A percentile compares a stretch with the other conserved stretches of the same genome.
Conservation (phyloP, 495 filamentous ascomycete genomes). For the Neurospora sp. region DNA sequence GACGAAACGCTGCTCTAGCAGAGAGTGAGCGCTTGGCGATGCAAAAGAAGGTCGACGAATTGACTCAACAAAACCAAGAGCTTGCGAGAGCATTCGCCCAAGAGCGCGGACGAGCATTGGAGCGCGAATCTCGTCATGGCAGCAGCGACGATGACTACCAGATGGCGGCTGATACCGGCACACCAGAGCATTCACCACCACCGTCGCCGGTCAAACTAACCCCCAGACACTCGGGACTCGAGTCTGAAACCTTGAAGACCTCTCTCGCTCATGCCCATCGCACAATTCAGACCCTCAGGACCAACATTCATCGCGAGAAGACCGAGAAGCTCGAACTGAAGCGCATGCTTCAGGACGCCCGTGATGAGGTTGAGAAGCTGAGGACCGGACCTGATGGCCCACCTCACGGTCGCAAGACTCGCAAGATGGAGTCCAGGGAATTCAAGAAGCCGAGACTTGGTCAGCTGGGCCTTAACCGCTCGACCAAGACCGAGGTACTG, state of each 20-base stretch:
- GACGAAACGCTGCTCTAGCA: constrained; percentile 59
- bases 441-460: constrained; percentile 71
- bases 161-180: constrained; percentile 55
- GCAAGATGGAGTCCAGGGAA: constrained; percentile 58
- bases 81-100: constrained; percentile 63
- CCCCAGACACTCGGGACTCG: constrained; percentile 77
- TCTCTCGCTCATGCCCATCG: constrained; percentile 89
- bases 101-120: constrained; percentile 58
- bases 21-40: constrained; percentile 65
- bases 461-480: constrained; percentile 68
- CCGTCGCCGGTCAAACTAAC: constrained; percentile 84
- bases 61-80: constrained; percentile 80
- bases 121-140: constrained; percentile 49
- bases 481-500: constrained; percentile 58
- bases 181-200: constrained; percentile 84
- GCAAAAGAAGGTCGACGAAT: constrained; percentile 74
- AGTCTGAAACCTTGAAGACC: constrained; percentile 89
- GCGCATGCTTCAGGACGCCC: constrained; percentile 89
- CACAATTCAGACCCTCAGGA: constrained; percentile 90
- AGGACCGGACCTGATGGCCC: constrained; percentile 47
- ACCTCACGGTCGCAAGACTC: constrained; percentile 59
- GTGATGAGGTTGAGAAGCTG: constrained; percentile 80
- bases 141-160: constrained; percentile 53
- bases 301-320: constrained; percentile 92
- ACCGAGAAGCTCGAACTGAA: constrained; percentile 94